Percentiles rank a stretch among this genome's conserved stretches.
phyloP scores from a whole-genome alignment of 805 yeast genomes.

The Yamadazyma phyllophila region DNA sequence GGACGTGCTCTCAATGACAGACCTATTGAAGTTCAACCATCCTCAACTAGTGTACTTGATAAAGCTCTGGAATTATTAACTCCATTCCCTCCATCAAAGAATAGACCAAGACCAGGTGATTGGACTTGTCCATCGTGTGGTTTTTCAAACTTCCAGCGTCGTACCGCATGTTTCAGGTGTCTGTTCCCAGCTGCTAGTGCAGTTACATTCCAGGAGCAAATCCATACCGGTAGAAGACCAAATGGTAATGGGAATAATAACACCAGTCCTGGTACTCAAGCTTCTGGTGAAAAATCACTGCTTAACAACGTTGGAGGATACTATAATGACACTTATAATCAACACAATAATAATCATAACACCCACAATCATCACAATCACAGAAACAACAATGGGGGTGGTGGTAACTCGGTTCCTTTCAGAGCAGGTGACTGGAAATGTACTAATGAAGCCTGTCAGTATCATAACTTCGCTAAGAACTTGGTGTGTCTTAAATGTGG shows the following conservation, averaged over 20 bases:
- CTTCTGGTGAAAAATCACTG: background rate
- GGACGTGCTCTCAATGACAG: slow-evolving; percentile 74
- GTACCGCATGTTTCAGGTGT: slow-evolving; percentile 92
- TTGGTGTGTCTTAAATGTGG: slow-evolving; percentile 86
- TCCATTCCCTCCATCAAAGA: slow-evolving; percentile 81
- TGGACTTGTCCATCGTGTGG: slow-evolving; percentile 99
- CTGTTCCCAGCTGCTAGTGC: slow-evolving; percentile 82
- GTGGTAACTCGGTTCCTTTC: slow-evolving; percentile 67
- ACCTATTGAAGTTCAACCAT: slow-evolving; percentile 82
- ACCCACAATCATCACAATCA: slow-evolving; percentile 11
- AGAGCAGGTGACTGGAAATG: slow-evolving; percentile 98
- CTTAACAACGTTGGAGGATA: too few relatives aligned
- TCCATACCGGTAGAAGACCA: slow-evolving; percentile 29
- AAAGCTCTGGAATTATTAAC: slow-evolving; percentile 77
- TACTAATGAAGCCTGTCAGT: slow-evolving; percentile 69
- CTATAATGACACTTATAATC: too few relatives aligned
- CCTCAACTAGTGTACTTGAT: slow-evolving; percentile 73
- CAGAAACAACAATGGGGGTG: slow-evolving; percentile 5
- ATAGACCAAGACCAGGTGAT: slow-evolving; percentile 93
- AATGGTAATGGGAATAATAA: slow-evolving; percentile 1
- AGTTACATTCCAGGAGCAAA: slow-evolving; percentile 64
- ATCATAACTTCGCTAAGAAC: slow-evolving; percentile 92
- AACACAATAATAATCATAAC: slow-evolving; percentile 13
- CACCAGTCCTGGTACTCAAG: slow-evolving; percentile 1
- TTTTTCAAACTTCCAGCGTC: slow-evolving; percentile 88